Percentiles rank a stretch among this genome's conserved stretches.
These are phyloP conservation scores for Tuber microsphaerosporum DNA, from an alignment of 495 filamentous ascomycete genomes.

Conservation along the genomic window DNA sequence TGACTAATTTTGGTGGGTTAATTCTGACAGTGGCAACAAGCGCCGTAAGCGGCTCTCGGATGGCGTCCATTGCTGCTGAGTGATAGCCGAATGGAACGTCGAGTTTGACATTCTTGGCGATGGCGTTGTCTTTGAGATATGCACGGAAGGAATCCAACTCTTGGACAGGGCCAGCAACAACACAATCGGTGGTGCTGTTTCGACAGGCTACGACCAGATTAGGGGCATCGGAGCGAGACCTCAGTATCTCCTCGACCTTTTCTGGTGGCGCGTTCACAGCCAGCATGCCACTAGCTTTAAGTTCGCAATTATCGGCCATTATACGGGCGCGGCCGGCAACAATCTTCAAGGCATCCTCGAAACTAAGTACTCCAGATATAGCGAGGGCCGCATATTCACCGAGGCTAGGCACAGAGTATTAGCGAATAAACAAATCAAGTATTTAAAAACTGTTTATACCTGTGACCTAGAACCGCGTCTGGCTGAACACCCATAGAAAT, in stretches of 20 bases:
- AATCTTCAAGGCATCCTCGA: conserved; percentile 70
- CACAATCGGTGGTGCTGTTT: conserved; percentile 57
- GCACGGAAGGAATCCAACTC: conserved; percentile 56
- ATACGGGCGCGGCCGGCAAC: conserved; percentile 71
- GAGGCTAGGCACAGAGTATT: conserved; percentile 36
- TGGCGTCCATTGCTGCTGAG: conserved; percentile 69
- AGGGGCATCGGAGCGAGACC: conserved; percentile 34
- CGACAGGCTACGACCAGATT: conserved; percentile 53
- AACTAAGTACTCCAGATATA: conserved; percentile 70
- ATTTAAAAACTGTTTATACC: conserved; percentile 41
- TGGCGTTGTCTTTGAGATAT: conserved; percentile 49
- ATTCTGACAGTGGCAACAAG: conserved; percentile 56
- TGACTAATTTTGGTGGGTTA: conserved; percentile 55
- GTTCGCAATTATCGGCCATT: conserved; percentile 63
- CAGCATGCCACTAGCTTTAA: conserved; percentile 65
- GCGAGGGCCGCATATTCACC: conserved; percentile 86
- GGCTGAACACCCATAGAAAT: conserved; percentile 68
- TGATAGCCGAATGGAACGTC: conserved; percentile 76
- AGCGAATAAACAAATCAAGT: conserved; percentile 15
- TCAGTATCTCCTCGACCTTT: conserved; percentile 36
- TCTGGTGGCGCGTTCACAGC: conserved; percentile 47
- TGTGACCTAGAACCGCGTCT: conserved; percentile 75
- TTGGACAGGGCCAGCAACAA: conserved; percentile 51
- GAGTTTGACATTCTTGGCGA: conserved; percentile 60
- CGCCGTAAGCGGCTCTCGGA: conserved; percentile 59